These are phyloP conservation scores for Blastomyces emzantsi DNA, from an alignment of 2,329 filamentous ascomycete species.

Conservation along the genomic window DNA sequence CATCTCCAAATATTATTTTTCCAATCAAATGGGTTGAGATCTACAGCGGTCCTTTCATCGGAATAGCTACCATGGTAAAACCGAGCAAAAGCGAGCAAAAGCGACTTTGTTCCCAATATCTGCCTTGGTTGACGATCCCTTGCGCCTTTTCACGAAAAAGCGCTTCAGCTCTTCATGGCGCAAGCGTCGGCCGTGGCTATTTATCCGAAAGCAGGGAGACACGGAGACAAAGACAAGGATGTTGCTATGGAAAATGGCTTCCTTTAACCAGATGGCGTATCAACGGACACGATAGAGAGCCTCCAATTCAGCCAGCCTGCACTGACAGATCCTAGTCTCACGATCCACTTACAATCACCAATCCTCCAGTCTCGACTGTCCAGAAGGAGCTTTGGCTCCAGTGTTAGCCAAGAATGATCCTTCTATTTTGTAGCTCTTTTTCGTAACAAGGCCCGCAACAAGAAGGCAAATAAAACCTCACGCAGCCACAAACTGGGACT, in stretches of 20 bases:
- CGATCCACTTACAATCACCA: neutral
- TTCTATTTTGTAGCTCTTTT: neutral
- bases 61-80: neutral
- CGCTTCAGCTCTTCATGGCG: neutral
- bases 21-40: neutral
- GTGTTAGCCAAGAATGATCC: neutral
- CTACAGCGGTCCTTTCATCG: neutral
- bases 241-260: conserved; percentile 5
- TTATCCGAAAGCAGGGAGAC: conserved; percentile 1
- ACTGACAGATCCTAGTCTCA: neutral
- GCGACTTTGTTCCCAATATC: neutral
- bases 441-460: neutral
- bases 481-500: neutral
- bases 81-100: neutral
- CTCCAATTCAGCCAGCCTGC: neutral
- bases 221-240: conserved; percentile 8
- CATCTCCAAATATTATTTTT: neutral
- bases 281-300: neutral
- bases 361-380: neutral
- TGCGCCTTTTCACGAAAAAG: neutral
- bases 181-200: neutral
- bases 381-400: neutral
- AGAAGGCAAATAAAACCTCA: neutral
- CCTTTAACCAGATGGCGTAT: neutral
- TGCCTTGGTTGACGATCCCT: neutral